Base-by-base conservation (phyloP, 2,329 filamentous ascomycete species). In the Xylaria sp. region DNA sequence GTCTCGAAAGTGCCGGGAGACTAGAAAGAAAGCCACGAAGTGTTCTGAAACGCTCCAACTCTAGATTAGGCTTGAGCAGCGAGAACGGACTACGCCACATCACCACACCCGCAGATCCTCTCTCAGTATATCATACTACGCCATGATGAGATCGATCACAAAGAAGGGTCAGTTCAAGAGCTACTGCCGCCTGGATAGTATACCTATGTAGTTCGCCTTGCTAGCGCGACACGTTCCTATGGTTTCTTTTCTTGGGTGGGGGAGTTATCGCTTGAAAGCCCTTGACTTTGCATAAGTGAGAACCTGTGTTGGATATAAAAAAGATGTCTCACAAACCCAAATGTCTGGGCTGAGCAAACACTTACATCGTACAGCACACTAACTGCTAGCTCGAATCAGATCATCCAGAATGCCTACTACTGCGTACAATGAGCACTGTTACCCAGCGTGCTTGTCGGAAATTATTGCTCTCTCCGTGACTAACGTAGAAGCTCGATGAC, bases 21-120 rank as follows among this genome's bases (percentile, higher is more conserved):
- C 51, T 44, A 51, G 45, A 10, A 44, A 22, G 36, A 55, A 58
- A 51, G 47, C 39, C 38, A 39, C 29, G 31, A 22, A 25, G 10
- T 22, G 39, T 38, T 38, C 27, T 59, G 61, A 63, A 63, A 63
- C 61, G 13, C 61, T 36, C 54, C 5, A 31, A 33, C 27, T 63
- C 36, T 44, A 36, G 25, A 29, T 27, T 33, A 57, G 25, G 11
- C 7, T n/a, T 17, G 6, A 33, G 25, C 22, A 57, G 38, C 25
- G 27, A 45, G 38, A 4, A 17, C 53, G 44, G n/a, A 39, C 10
- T 9, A 27, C 53, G 36, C 53, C 53, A 44, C 36, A 29, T 42
- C 13, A 42, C 53, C 13, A 42, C 53, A 29, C 20, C 38, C 25
- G 36, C 22, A 31, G n/a, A 39, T 39, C 9, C 10, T n/a, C n/a